Base-by-base conservation (phyloP, 1,139 yeast species). In the Magnusiomyces suaveolens region DNA sequence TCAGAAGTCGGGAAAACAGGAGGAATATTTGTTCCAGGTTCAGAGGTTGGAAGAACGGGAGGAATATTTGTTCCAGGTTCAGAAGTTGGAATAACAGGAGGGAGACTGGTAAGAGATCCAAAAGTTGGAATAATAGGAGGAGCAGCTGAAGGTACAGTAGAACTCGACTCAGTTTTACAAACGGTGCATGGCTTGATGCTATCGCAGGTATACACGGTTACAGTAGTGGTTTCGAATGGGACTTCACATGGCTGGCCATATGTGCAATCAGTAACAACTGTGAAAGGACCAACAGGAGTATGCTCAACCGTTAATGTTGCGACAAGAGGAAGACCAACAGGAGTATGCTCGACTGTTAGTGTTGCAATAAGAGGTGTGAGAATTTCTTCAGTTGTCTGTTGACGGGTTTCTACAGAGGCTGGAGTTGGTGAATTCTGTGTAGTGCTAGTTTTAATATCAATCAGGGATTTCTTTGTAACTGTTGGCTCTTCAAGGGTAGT, bases 221-320 rank as follows among this genome's bases (percentile, higher is more conserved):
- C 36, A n/a, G 51, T 48, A 21, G 51, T 48, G 23, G 44, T 38
- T 18, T 39, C 51, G 32, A 48, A 48, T 14, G 51, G 51, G 24
- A 48, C 51, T 12, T 25, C 51, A 25, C 51, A 48, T 38, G 51
- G 51, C 14, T 23, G 4, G 4, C 51, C 51, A 38, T 38, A 48
- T 21, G 23, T 16, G 32, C 51, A 48, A 23, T 26, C 33, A 14
- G 33, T 38, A 18, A 48, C 43, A 14, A n/a, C 18, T 10, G 41
- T 36, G 18, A 10, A 36, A 8, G 18, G 18, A 16, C 18, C n/a
- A 41, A n/a, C 10, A 41, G 44, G 23, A 41, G 25, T 21, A 6
- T 24, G 44, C 44, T 38, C 18, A n/a, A 32, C 8, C n/a, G n/a
- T n/a, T n/a, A n/a, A n/a, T n/a, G 33, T 38, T 16, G 38, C 43